Conservation (phyloP, 768 basidiomycete genomes). For the Xerocomellus amylosporus region DNA sequence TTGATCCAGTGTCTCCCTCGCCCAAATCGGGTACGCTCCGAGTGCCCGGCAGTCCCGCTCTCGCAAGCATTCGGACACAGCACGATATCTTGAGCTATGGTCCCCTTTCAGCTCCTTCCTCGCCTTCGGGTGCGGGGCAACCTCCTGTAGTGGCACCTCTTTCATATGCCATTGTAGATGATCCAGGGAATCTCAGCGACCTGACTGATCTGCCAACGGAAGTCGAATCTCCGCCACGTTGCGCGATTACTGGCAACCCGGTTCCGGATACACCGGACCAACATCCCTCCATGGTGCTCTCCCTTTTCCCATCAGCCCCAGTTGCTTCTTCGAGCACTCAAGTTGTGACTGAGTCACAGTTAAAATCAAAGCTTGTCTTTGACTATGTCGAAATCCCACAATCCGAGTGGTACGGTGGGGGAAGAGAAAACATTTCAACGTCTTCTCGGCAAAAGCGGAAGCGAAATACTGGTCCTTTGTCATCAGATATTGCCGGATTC, state of each 20-base stretch:
- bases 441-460: constrained; percentile 16
- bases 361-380: constrained; percentile 19
- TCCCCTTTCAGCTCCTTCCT: background rate
- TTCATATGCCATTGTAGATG: constrained; percentile 5
- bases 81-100: background rate
- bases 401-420: constrained; percentile 9
- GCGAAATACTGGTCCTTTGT: background rate
- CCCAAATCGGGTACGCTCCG: background rate
- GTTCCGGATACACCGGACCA: background rate
- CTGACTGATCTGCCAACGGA: constrained; percentile 32
- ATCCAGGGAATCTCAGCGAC: constrained; percentile 22
- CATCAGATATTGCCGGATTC: background rate
- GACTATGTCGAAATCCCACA: constrained; percentile 23
- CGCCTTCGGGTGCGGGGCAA: background rate
- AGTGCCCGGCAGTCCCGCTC: background rate
- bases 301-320: background rate
- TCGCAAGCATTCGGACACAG: background rate
- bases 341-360: background rate
- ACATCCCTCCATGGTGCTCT: background rate
- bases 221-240: constrained; percentile 11
- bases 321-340: background rate
- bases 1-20: background rate
- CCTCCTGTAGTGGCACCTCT: background rate
- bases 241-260: background rate
- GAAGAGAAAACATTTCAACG: background rate